Evolutionary conservation across 83 land plant genomes (phyloP), one percentile per base, ranked within the genome.

Genomic region (Isoetes engelmannii): DNA sequence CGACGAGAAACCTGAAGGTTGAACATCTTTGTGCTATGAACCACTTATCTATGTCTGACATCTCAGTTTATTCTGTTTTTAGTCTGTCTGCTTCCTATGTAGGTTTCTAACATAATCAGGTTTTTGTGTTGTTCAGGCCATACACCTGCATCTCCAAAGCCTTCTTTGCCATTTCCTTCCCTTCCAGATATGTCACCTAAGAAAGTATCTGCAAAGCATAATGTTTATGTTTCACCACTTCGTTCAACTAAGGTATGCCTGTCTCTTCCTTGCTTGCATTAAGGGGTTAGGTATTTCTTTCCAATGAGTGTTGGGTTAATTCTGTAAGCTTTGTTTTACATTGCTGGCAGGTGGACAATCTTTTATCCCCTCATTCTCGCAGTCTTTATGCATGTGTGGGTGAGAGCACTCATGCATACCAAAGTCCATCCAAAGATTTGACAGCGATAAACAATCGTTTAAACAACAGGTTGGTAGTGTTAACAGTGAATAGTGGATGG

Each of bases 131-230:
- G 21, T 48, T 45, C 73, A 90, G 92, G 83, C 57, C 82, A 76
- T 68, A 67, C 80, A 47, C 86, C 92, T 65, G 87, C 82, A 66
- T 84, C 93, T 0, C 90, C 93, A 45, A 76, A 73, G 50, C 41
- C 87, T 49, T 79, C 99, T 47, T 28, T 28, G 37, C 48, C 84
- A 28, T 90, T 95, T 72, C 88, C 89, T 51, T 75, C 73, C 63
- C 86, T 95, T 63, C 93, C 97, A 21, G 99, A 95, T 64, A 87
- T 92, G 88, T 95, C 99, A 12, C 99, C 99, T 4, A 95, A 86
- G 80, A 94, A 95, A 82, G 93, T 95, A 12, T 88, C 97, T 41
- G 82, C 87, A 4, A 61, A 76, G 4, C 93, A 91, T 66, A 95
- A 95, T 77, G 93, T 95, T 9, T 95, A 87, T 69, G 97, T 91